Evolutionary conservation across 345 rosid species (phyloP).

Genomic region (Rhodomyrtus tomentosa): DNA sequence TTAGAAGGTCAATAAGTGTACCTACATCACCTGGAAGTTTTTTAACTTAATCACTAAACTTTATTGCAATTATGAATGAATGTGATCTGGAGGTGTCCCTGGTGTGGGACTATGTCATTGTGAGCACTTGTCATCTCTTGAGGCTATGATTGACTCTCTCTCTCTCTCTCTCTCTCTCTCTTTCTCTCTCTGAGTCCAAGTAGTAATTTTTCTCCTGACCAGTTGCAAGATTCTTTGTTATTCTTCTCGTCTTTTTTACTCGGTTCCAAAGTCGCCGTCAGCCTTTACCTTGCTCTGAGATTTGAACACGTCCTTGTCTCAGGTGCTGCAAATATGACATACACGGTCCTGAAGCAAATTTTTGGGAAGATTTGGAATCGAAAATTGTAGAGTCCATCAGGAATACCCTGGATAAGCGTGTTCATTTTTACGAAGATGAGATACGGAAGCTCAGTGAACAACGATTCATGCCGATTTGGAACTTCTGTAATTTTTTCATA

Average conservation of each 20-base stretch:
- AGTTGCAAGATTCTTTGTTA: not conserved
- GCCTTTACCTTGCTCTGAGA: constrained; percentile 12
- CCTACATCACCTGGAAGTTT: not conserved
- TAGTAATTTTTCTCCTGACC: not conserved
- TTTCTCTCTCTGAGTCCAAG: not conserved
- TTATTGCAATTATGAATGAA: not conserved
- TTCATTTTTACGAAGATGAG: constrained; percentile 91
- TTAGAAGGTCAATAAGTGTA: not conserved
- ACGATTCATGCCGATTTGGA: constrained; percentile 91
- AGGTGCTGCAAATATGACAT: constrained; percentile 96
- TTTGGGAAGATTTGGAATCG: constrained; percentile 92
- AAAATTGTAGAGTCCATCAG: constrained; percentile 75
- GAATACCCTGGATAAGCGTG: constrained; percentile 84
- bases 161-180: not conserved
- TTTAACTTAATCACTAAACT: not conserved
- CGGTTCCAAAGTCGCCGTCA: not conserved
- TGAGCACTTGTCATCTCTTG: not conserved
- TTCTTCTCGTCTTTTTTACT: not conserved
- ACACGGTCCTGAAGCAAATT: constrained; percentile 63
- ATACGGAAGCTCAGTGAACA: constrained; percentile 93
- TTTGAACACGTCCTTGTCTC: constrained; percentile 13
- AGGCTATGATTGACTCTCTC: not conserved
- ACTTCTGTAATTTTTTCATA: constrained; percentile 92
- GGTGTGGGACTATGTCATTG: not conserved
- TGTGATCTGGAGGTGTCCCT: not conserved